phyloP scores from a whole-genome alignment of 352 stramenopile species.

The Lagenidium giganteum region DNA sequence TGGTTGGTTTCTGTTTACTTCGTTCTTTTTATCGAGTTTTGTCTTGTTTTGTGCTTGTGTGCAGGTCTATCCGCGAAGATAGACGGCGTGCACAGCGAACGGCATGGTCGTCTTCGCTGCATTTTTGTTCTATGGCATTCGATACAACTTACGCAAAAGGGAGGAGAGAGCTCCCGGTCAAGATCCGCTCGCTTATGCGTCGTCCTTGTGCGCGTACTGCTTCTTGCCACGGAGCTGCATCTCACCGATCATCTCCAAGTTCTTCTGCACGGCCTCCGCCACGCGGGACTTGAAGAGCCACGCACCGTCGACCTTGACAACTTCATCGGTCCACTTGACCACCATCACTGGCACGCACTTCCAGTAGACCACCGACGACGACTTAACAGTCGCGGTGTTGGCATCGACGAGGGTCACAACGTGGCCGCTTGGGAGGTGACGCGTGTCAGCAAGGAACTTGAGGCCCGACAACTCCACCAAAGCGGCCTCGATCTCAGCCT shows the following conservation, averaged over 20 bases:
- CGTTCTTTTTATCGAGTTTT: too few species aligned
- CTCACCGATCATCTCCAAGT: conserved; percentile 85
- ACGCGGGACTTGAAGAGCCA: conserved; percentile 72
- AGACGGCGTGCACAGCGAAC: too few species aligned
- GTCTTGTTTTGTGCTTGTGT: too few species aligned
- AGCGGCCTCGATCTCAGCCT: conserved; percentile 64
- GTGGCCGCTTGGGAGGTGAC: conserved; percentile 76
- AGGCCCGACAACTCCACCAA: conserved; percentile 64
- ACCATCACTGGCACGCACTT: conserved; percentile 84
- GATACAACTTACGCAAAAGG: conserved; percentile 1
- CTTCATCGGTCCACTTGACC: conserved; percentile 71
- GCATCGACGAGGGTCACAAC: conserved; percentile 60
- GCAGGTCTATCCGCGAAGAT: too few species aligned
- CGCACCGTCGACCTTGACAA: conserved; percentile 67
- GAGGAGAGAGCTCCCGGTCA: neutral
- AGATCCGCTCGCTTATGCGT: conserved; percentile 5
- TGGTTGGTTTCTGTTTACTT: too few species aligned
- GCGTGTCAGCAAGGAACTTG: conserved; percentile 79
- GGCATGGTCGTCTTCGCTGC: conserved; percentile 1
- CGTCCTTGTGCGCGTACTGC: conserved; percentile 73
- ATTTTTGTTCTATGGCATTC: conserved; percentile 2
- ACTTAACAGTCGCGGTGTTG: conserved; percentile 47
- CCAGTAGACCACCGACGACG: conserved; percentile 75
- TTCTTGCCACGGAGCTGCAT: conserved; percentile 88
- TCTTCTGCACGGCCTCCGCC: conserved; percentile 82